Conservation (phyloP, 2,329 filamentous ascomycete species). For the Stagonosporopsis vannaccii region DNA sequence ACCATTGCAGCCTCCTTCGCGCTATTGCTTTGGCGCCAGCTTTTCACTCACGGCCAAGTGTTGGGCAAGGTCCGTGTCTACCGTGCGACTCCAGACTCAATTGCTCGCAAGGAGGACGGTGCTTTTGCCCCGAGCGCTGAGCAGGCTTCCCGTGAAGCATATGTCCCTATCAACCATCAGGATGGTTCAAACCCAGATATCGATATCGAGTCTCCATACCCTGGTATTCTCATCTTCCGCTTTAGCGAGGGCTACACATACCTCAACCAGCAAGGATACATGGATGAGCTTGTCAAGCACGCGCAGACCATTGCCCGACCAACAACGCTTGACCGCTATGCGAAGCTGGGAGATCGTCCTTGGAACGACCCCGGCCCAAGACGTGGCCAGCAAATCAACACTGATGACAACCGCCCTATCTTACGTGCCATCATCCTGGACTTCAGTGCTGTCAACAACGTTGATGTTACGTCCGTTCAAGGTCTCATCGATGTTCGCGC, state of each 20-base stretch:
- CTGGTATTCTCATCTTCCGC: slow-evolving; percentile 93
- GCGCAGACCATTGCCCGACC: slow-evolving; percentile 72
- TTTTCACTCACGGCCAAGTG: slow-evolving; percentile 83
- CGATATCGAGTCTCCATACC: slow-evolving; percentile 80
- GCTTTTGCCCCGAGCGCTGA: slow-evolving; percentile 20
- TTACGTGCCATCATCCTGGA: slow-evolving; percentile 93
- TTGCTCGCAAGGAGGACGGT: slow-evolving; percentile 54
- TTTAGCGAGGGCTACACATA: slow-evolving; percentile 98
- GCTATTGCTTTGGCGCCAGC: slow-evolving; percentile 81
- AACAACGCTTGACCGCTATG: slow-evolving; percentile 73
- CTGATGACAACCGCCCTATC: slow-evolving; percentile 65
- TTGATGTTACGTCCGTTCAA: slow-evolving; percentile 92
- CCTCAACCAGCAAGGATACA: slow-evolving; percentile 87
- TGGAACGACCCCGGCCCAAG: slow-evolving; percentile 93
- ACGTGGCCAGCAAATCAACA: slow-evolving; percentile 58
- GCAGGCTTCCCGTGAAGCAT: slow-evolving; percentile 37
- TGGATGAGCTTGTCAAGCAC: slow-evolving; percentile 68
- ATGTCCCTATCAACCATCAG: slow-evolving; percentile 78
- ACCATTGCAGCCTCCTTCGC: slow-evolving; percentile 80
- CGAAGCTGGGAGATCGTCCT: slow-evolving; percentile 70
- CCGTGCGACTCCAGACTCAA: slow-evolving; percentile 80
- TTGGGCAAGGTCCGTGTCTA: slow-evolving; percentile 79
- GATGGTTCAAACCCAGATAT: slow-evolving; percentile 91
- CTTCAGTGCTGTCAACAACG: slow-evolving; percentile 91
- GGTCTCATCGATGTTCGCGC: slow-evolving; percentile 93